Conservation (phyloP, 176 grass and related monocot genomes). For the Oropetium thomaeum region DNA sequence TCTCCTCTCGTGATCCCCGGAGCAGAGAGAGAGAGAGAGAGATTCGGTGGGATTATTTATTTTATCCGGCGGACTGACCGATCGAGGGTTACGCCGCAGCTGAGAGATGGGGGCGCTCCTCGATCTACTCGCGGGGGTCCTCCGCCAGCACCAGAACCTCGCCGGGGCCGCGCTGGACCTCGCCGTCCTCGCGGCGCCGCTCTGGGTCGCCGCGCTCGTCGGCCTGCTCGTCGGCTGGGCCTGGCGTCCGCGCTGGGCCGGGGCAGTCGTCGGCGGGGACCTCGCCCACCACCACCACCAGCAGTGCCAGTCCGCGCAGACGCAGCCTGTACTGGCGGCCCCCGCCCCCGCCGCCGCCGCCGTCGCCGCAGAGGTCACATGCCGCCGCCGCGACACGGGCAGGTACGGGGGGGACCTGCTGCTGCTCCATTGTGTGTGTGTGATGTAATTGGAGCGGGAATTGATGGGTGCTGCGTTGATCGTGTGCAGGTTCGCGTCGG, state of each 20-base stretch:
- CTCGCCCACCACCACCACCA: not conserved
- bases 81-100: no score
- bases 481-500: not conserved
- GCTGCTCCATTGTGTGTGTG: no score
- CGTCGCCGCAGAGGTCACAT: no score
- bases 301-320: no score
- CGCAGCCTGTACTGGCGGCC: not conserved
- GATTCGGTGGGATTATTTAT: no score
- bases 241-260: conserved; percentile 77
- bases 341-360: no score
- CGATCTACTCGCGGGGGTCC: conserved; percentile 45
- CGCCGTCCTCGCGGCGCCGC: conserved; percentile 46
- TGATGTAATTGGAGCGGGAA: not conserved
- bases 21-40: no score
- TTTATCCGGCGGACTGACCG: no score
- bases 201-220: conserved; percentile 64
- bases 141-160: conserved; percentile 51
- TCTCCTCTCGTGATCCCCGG: no score
- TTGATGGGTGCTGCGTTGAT: not conserved
- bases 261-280: conserved; percentile 24
- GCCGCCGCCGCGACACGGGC: no score
- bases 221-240: conserved; percentile 83
- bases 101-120: conserved; percentile 63
- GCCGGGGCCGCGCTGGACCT: conserved; percentile 55
- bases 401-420: no score